Conservation (phyloP, 495 filamentous ascomycete species). For the Penicillium roqueforti region DNA sequence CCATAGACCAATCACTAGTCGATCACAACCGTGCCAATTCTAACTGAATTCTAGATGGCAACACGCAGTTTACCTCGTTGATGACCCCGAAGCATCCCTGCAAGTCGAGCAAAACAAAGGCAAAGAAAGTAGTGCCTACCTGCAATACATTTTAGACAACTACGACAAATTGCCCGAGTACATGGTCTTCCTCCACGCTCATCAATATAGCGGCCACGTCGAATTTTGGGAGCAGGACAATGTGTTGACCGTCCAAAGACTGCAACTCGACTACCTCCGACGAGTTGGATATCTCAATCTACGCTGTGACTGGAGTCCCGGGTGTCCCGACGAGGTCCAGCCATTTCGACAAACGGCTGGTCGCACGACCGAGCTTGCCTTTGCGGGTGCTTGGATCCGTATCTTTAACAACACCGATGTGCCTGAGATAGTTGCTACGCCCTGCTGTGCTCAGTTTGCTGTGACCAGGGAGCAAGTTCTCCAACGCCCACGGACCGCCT, state of each 20-base stretch:
- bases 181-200: slow-evolving; percentile 49
- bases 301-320: slow-evolving; percentile 43
- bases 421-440: slow-evolving; percentile 44
- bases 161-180: slow-evolving; percentile 45
- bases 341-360: slow-evolving; percentile 28
- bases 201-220: slow-evolving; percentile 40
- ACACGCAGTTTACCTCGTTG: slow-evolving; percentile 54
- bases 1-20: not conserved
- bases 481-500: slow-evolving; percentile 47
- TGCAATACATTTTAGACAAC: slow-evolving; percentile 50
- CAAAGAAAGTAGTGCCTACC: slow-evolving; percentile 46
- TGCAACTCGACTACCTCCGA: slow-evolving; percentile 42
- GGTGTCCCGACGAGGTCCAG: slow-evolving; percentile 42
- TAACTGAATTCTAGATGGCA: slow-evolving; percentile 35
- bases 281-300: slow-evolving; percentile 46
- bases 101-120: slow-evolving; percentile 43
- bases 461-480: slow-evolving; percentile 52
- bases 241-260: slow-evolving; percentile 30
- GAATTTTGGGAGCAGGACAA: slow-evolving; percentile 46
- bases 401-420: slow-evolving; percentile 46
- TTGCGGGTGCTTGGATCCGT: slow-evolving; percentile 34
- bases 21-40: not conserved
- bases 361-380: slow-evolving; percentile 24
- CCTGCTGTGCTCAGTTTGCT: slow-evolving; percentile 71
- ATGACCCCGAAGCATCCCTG: slow-evolving; percentile 47